phyloP scores from a whole-genome alignment of 768 basidiomycete genomes.

The Suillus variegatus region DNA sequence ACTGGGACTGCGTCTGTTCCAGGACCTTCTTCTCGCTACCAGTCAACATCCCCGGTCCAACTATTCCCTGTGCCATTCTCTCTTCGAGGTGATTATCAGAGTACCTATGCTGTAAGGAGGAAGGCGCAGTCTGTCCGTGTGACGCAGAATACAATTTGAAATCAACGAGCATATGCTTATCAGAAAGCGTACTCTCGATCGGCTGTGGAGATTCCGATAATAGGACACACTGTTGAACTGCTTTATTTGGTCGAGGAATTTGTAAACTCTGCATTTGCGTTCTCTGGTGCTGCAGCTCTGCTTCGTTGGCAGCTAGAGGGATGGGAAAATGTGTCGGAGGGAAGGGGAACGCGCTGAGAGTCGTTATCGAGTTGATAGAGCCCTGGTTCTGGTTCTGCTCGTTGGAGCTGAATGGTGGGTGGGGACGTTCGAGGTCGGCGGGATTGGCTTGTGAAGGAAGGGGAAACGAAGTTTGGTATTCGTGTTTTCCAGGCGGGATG shows the following conservation, averaged over 20 bases:
- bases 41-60: background rate
- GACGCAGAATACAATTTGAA: slow-evolving; percentile 10
- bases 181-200: slow-evolving; percentile 11
- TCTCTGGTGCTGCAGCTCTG: slow-evolving; percentile 28
- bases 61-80: background rate
- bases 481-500: slow-evolving; percentile 17
- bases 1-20: background rate
- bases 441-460: slow-evolving; percentile 1
- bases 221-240: slow-evolving; percentile 9
- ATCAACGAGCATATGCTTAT: slow-evolving; percentile 2
- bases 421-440: slow-evolving; percentile 24
- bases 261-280: slow-evolving; percentile 24
- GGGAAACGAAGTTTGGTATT: slow-evolving; percentile 16
- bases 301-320: slow-evolving; percentile 41
- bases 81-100: background rate
- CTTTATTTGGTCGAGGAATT: slow-evolving; percentile 13
- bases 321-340: slow-evolving; percentile 75
- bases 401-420: slow-evolving; percentile 21
- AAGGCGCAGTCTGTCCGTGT: slow-evolving; percentile 11
- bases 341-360: slow-evolving; percentile 70
- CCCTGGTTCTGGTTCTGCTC: slow-evolving; percentile 28
- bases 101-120: slow-evolving; percentile 9
- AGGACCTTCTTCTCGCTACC: slow-evolving; percentile 5
- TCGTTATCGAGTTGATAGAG: slow-evolving; percentile 53
- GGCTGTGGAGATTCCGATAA: slow-evolving; percentile 25